phyloP scores from a whole-genome alignment of 805 yeast species.

The Myxozyma mucilagina region DNA sequence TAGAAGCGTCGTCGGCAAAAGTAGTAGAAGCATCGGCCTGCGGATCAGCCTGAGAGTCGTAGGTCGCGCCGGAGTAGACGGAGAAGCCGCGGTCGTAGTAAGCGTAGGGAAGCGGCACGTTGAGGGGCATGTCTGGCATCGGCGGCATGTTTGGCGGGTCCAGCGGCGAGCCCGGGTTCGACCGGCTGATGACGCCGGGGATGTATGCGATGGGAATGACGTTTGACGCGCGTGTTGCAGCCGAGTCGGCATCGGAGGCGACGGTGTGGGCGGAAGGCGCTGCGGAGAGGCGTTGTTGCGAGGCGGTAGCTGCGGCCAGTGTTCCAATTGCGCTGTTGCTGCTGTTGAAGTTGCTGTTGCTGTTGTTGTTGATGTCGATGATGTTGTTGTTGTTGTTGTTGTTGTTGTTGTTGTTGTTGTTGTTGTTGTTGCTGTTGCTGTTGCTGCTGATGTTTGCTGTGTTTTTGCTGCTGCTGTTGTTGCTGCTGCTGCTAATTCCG shows the following conservation, averaged over 20 bases:
- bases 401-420: neutral
- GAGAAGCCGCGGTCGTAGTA: constrained; percentile 16
- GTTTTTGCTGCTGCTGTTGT: too few species aligned
- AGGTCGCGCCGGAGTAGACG: constrained; percentile 25
- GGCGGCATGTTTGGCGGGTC: constrained; percentile 32
- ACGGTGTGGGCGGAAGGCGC: constrained; percentile 37
- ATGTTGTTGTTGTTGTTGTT: neutral
- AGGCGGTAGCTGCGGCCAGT: too few species aligned
- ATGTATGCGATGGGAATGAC: constrained; percentile 15
- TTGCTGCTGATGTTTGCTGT: constrained; percentile 33
- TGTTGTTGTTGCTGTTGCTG: neutral
- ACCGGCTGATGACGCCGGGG: constrained; percentile 70
- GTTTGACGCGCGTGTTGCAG: constrained; percentile 67
- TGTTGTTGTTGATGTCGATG: neutral
- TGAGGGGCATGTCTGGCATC: constrained; percentile 33
- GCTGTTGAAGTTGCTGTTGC: neutral
- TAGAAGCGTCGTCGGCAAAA: too few species aligned
- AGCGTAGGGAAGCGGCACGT: neutral
- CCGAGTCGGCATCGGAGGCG: constrained; percentile 56
- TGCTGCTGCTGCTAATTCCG: too few species aligned
- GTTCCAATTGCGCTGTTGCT: too few species aligned
- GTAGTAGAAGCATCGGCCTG: too few species aligned
- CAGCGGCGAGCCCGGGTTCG: constrained; percentile 21
- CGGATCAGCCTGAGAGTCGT: constrained; percentile 23
- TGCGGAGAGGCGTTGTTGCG: neutral